phyloP scores from a whole-genome alignment of 352 stramenopile species.

The Globisporangium orthogonon region DNA sequence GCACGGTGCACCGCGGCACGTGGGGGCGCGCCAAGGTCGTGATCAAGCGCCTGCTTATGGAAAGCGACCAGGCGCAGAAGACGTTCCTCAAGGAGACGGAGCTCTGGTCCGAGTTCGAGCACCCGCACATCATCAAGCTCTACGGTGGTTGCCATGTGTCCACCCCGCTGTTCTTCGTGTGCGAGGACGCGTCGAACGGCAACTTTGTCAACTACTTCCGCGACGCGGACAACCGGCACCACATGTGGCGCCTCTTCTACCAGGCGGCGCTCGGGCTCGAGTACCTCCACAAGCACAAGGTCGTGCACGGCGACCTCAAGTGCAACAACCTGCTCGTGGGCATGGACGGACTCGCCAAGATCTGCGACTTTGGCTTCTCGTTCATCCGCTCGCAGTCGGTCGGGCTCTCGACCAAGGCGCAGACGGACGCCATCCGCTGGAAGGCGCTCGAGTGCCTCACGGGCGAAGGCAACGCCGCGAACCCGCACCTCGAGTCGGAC shows the following conservation, averaged over 20 bases:
- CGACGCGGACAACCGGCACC: conserved; percentile 8
- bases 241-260: conserved; percentile 25
- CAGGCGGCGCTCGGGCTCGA: conserved; percentile 37
- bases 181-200: conserved; percentile 28
- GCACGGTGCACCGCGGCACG: conserved; percentile 13
- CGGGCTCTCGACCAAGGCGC: conserved; percentile 20
- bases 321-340: conserved; percentile 84
- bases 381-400: conserved; percentile 28
- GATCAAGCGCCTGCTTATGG: conserved; percentile 23
- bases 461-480: conserved; percentile 3
- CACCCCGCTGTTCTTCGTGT: conserved; percentile 21
- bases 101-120: conserved; percentile 23
- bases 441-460: conserved; percentile 34
- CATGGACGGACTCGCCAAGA: conserved; percentile 25
- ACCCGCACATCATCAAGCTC: conserved; percentile 26
- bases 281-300: conserved; percentile 49
- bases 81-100: conserved; percentile 24
- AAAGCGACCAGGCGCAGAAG: not conserved
- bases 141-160: conserved; percentile 26
- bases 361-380: conserved; percentile 39
- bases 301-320: conserved; percentile 87
- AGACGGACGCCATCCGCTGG: conserved; percentile 32
- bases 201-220: conserved; percentile 37
- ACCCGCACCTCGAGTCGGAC: conserved; percentile 25
- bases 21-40: conserved; percentile 23